Conservation (phyloP, 257 asterid genomes). For the Verbena officinalis region DNA sequence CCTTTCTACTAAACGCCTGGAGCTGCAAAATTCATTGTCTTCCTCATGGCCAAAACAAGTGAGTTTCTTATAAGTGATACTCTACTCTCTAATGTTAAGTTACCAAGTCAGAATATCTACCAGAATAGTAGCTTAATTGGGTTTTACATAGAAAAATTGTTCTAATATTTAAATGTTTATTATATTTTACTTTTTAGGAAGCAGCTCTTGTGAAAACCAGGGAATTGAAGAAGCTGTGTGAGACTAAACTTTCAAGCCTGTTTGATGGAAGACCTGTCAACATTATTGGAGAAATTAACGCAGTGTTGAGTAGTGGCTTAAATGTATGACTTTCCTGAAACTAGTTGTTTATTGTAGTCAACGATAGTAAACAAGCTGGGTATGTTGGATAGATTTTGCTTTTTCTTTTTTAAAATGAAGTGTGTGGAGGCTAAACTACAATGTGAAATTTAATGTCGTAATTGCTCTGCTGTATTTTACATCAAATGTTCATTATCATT, state of each 20-base stretch:
- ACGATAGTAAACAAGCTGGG: constrained; percentile 14
- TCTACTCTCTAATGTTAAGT: too few relatives aligned
- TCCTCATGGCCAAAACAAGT: constrained; percentile 99
- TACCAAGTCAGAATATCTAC: too few relatives aligned
- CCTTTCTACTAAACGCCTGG: constrained; percentile 71
- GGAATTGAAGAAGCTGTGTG: constrained; percentile 82
- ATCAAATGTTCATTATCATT: neutral
- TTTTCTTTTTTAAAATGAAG: neutral
- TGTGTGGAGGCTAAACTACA: neutral
- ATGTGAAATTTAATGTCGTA: neutral
- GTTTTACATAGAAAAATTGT: too few relatives aligned
- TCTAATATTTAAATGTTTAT: too few relatives aligned
- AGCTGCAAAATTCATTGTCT: constrained; percentile 89
- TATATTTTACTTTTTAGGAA: constrained; percentile 56
- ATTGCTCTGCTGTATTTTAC: neutral
- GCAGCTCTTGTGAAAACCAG: constrained; percentile 64
- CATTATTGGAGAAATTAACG: constrained; percentile 82
- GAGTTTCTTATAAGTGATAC: constrained; percentile 48
- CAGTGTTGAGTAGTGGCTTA: constrained; percentile 62
- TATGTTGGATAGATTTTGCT: neutral
- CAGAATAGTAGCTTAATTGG: too few relatives aligned
- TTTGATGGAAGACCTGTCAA: constrained; percentile 91
- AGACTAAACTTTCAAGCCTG: constrained; percentile 67
- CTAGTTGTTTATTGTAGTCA: constrained; percentile 17
- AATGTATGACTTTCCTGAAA: constrained; percentile 32